These are phyloP conservation scores for Botrytis deweyae DNA, from an alignment of 2,329 filamentous ascomycete species.

Conservation along the genomic window DNA sequence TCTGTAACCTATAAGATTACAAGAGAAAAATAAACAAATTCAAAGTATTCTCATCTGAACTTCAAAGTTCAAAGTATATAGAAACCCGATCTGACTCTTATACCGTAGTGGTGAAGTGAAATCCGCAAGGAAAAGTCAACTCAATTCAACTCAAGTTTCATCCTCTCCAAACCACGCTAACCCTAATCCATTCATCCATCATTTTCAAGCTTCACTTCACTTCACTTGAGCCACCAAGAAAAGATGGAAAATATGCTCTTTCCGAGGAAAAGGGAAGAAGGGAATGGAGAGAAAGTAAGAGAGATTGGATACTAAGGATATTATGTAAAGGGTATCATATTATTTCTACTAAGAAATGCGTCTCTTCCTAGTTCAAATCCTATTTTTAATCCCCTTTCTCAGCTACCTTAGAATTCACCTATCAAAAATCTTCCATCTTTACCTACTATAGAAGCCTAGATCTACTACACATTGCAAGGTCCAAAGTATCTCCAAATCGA, in stretches of 20 bases:
- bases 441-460: neutral
- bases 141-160: neutral
- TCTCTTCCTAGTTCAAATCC: neutral
- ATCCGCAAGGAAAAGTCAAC: neutral
- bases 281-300: neutral
- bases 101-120: neutral
- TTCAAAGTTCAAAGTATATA: neutral
- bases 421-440: neutral
- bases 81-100: neutral
- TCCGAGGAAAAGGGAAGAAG: neutral
- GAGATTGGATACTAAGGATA: neutral
- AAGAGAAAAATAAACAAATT: neutral
- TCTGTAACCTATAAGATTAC: neutral
- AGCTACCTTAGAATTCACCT: neutral
- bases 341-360: constrained; percentile 13
- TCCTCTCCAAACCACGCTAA: neutral
- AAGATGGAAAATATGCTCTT: neutral
- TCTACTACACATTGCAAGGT: neutral
- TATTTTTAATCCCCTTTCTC: neutral
- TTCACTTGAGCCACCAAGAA: neutral
- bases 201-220: neutral
- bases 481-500: constrained; percentile 2
- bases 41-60: neutral
- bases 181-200: neutral
- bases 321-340: constrained; percentile 1